Evolutionary conservation across 2,329 filamentous ascomycete genomes (phyloP).

Genomic region (Mycosphaerella sp.): DNA sequence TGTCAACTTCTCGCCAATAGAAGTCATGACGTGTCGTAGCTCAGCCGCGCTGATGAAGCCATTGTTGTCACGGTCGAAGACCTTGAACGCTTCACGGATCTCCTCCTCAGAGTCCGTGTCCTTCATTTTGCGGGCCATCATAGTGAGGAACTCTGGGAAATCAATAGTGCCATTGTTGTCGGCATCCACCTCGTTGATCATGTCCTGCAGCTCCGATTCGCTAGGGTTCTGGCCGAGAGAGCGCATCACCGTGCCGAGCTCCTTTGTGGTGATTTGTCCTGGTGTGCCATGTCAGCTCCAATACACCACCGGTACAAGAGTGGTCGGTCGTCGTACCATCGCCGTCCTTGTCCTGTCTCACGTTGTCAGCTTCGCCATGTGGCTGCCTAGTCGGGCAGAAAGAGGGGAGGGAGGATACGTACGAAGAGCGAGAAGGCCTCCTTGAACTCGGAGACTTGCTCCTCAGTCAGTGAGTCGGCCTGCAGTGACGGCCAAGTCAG

Average conservation of each 20-base stretch:
- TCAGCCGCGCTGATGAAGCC: conserved; percentile 59
- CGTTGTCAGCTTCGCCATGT: conserved; percentile 20
- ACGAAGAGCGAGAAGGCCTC: conserved; percentile 99
- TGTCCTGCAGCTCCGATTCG: conserved; percentile 57
- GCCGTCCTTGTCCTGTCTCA: conserved; percentile 50
- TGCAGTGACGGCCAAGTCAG: conserved; percentile 38
- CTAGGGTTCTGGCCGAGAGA: conserved; percentile 58
- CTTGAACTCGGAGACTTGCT: conserved; percentile 99
- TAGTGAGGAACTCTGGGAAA: conserved; percentile 60
- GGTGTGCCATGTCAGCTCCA: neutral
- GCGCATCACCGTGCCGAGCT: conserved; percentile 58
- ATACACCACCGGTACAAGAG: neutral
- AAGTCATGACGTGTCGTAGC: conserved; percentile 57
- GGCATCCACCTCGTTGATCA: conserved; percentile 60
- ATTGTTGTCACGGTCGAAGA: conserved; percentile 60
- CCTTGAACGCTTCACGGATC: conserved; percentile 59
- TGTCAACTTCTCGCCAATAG: conserved; percentile 58
- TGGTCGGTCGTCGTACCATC: conserved; percentile 39
- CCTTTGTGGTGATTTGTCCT: conserved; percentile 59
- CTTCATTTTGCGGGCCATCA: conserved; percentile 60
- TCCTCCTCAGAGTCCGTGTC: conserved; percentile 58
- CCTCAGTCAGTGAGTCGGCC: conserved; percentile 98
- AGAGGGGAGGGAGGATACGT: conserved; percentile 46
- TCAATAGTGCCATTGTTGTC: conserved; percentile 61
- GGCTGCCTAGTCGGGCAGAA: conserved; percentile 4